Evolutionary conservation across 75 land plant species (phyloP), one percentile per base, ranked within the genome.

Genomic region (Ceratopteris richardii): DNA sequence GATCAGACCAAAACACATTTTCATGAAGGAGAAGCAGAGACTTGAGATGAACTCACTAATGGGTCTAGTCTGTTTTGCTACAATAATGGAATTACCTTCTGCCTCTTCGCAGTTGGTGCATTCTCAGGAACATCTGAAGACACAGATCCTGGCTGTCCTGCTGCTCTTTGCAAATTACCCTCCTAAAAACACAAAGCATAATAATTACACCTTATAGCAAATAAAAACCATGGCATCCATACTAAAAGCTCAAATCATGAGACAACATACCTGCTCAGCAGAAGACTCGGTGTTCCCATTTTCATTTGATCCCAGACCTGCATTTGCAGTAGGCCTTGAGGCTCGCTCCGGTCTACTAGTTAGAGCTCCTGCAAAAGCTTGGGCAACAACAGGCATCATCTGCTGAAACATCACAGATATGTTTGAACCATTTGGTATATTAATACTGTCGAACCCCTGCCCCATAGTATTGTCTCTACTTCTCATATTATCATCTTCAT

Each of bases 321-420:
- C 42, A 46, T 46, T 46, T 4, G 50, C 3, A 5, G 50, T 2
- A 2, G 17, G 6, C 1, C 29, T 13, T 24, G 54, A 52, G 25
- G 25, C 54, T 28, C 14, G 29, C 14, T 24, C 28, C 5, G 54
- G 54, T 28, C 24, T 26, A 28, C 47, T 64, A n/a, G 21, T 20
- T 7, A 46, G 14, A 36, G 44, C 66, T 31, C 79, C 51, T 19
- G 75, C 65, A 44, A 91, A 57, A 48, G 82, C 87, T 63, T 77
- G 85, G 27, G 91, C 72, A 1, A 91, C 84, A 50, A 84, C 59
- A 51, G 97, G 97, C 86, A 87, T 70, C 92, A 91, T 81, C 31
- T 87, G 83, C 51, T 91, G 92, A 50, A 91, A 25, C 79, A 91
- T 66, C 29, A 77, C 68, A 23, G 91, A 76, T 24, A 90, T 51